Evolutionary conservation across 2,329 filamentous ascomycete species (phyloP), one percentile per base, ranked within the genome.

Genomic region (Fusarium chuoi): DNA sequence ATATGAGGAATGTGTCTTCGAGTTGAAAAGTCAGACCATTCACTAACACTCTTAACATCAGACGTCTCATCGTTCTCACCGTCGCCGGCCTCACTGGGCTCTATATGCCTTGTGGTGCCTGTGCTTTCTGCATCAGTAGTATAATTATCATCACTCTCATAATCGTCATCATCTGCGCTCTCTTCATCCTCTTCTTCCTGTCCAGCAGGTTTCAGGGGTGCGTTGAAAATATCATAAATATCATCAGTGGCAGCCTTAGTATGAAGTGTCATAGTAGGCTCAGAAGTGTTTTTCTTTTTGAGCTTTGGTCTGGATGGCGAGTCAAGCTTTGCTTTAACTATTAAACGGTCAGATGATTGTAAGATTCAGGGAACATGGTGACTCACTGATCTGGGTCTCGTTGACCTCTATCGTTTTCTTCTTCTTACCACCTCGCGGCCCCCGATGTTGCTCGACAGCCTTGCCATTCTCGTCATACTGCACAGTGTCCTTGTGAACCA

Each of bases 241-340:
- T 99, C 96, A 77, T 98, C 95, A 71, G 96, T 98, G 9, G 96
- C 96, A 74, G 96, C 96, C 77, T 90, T 94, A 18, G 96, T 99
- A 80, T 98, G 95, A 74, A 99, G 90, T 2, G 96, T 99, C 95
- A 99, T 98, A 4, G 96, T 99, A n/a, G 95, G 94, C 82, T 98
- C 96, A 58, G 88, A 85, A 5, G 83, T 74, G 75, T 91, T 91
- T 81, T 93, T 96, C 81, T 94, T 94, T 73, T 92, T 93, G 62
- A 96, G 88, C 82, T 97, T 98, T 8, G 91, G 91, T n/a, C 91
- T 90, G 1, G 93, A 93, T 0, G 95, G 96, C 5, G 96, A 98
- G 78, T 96, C 94, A 62, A 98, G 86, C 77, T 98, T 98, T 65
- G 95, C 93, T 87, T 97, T 96, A 82, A 98, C 94, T 96, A 75